phyloP scores from a whole-genome alignment of 2,329 filamentous ascomycete genomes.

The Emydomyces testavorans region DNA sequence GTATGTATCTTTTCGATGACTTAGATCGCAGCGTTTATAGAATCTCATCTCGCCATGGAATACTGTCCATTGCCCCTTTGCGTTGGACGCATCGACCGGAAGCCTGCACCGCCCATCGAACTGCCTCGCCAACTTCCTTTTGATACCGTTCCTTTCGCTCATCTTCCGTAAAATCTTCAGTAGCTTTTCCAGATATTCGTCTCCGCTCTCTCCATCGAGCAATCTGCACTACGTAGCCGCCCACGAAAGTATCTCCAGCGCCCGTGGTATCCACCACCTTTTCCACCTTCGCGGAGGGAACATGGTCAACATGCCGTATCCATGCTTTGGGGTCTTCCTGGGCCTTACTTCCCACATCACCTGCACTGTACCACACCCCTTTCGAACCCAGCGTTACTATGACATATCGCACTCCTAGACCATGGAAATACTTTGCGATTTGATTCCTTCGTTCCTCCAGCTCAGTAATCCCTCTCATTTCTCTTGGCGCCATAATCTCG shows the following conservation, averaged over 20 bases:
- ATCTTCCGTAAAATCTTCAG: slow-evolving; percentile 30
- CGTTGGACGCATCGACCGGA: slow-evolving; percentile 37
- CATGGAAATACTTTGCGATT: slow-evolving; percentile 52
- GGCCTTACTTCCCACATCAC: slow-evolving; percentile 36
- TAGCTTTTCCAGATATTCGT: slow-evolving; percentile 41
- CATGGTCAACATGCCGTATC: slow-evolving; percentile 26
- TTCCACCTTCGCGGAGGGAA: slow-evolving; percentile 55
- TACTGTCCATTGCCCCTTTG: slow-evolving; percentile 38
- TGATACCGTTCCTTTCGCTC: slow-evolving; percentile 31
- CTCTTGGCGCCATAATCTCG: slow-evolving; percentile 52
- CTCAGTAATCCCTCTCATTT: slow-evolving; percentile 22
- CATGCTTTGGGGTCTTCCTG: slow-evolving; percentile 21
- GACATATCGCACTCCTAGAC: slow-evolving; percentile 59
- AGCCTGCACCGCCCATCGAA: slow-evolving; percentile 35
- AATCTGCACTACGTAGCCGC: slow-evolving; percentile 66
- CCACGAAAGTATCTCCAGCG: slow-evolving; percentile 89
- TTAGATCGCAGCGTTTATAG: too few relatives aligned
- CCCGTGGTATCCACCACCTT: slow-evolving; percentile 84
- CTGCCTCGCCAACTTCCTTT: slow-evolving; percentile 36
- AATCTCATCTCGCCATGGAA: slow-evolving; percentile 39
- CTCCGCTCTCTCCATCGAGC: slow-evolving; percentile 41
- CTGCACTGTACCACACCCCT: slow-evolving; percentile 58
- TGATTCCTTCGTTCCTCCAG: slow-evolving; percentile 42
- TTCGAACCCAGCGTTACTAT: slow-evolving; percentile 74
- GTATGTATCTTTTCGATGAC: too few relatives aligned